Evolutionary conservation across 768 basidiomycete species (phyloP).

Genomic region (Suillus bovinus): DNA sequence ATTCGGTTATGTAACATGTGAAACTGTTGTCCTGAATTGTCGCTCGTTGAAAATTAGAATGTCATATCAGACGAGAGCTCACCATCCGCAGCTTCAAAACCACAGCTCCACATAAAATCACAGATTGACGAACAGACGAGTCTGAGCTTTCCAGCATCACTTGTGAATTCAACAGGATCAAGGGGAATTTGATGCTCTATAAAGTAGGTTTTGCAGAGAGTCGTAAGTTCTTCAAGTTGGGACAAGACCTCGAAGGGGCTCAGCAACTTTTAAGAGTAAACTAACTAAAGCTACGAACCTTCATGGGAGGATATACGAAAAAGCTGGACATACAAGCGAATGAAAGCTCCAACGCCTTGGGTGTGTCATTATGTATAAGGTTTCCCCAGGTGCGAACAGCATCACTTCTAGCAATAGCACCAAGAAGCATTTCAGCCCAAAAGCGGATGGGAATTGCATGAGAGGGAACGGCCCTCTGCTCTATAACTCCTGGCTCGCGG

Average conservation of each 20-base stretch:
- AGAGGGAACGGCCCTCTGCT: slow-evolving; percentile 11
- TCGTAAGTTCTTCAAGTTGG: slow-evolving; percentile 41
- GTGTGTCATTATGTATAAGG: slow-evolving; percentile 16
- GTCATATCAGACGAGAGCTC: slow-evolving; percentile 16
- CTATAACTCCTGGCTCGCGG: slow-evolving; percentile 15
- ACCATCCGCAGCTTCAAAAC: slow-evolving; percentile 48
- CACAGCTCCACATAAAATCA: slow-evolving; percentile 48
- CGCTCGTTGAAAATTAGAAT: slow-evolving; percentile 5
- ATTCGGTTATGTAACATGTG: slow-evolving; percentile 52
- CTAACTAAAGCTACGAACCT: slow-evolving; percentile 34
- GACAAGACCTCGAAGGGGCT: slow-evolving; percentile 37
- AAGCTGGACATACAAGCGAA: slow-evolving; percentile 55
- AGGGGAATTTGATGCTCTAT: slow-evolving; percentile 26
- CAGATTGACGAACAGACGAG: slow-evolving; percentile 46
- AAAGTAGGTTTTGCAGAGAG: slow-evolving; percentile 42
- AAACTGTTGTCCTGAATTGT: slow-evolving; percentile 37
- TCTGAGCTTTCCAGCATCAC: slow-evolving; percentile 28
- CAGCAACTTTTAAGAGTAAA: not conserved
- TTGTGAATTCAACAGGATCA: slow-evolving; percentile 31
- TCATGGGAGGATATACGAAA: slow-evolving; percentile 43
- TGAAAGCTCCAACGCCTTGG: slow-evolving; percentile 42
- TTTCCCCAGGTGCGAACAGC: slow-evolving; percentile 42
- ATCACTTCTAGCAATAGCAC: slow-evolving; percentile 42
- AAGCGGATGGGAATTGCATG: slow-evolving; percentile 45
- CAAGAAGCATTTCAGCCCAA: slow-evolving; percentile 50